Conservation (phyloP, 2,329 filamentous ascomycete genomes). For the Fusarium azukiicola region DNA sequence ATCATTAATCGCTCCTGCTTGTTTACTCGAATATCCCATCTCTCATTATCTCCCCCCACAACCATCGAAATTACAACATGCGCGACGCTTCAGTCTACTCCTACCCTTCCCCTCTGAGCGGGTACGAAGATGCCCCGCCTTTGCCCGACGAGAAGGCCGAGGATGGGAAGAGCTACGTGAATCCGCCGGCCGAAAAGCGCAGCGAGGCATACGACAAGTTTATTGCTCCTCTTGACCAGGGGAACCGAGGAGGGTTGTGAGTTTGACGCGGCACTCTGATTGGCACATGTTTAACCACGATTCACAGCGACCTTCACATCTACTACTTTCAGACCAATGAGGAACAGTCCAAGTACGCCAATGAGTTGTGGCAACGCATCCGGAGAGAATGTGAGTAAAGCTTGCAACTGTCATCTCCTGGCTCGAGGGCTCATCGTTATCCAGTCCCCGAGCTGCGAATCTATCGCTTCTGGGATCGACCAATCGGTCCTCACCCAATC, state of each 20-base stretch:
- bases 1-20: too few relatives aligned
- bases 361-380: slow-evolving; percentile 88
- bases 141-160: slow-evolving; percentile 79
- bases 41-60: background rate
- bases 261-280: slow-evolving; percentile 50
- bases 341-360: slow-evolving; percentile 83
- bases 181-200: slow-evolving; percentile 78
- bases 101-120: slow-evolving; percentile 74
- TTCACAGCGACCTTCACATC: slow-evolving; percentile 86
- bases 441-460: slow-evolving; percentile 91
- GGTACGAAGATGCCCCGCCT: slow-evolving; percentile 77
- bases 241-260: slow-evolving; percentile 85
- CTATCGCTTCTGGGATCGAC: slow-evolving; percentile 88
- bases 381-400: slow-evolving; percentile 85
- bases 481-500: slow-evolving; percentile 90
- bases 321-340: slow-evolving; percentile 87
- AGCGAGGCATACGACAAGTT: slow-evolving; percentile 88
- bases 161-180: slow-evolving; percentile 90
- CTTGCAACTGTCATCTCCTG: rapidly evolving
- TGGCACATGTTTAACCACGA: background rate
- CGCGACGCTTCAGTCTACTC: slow-evolving; percentile 44
- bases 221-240: slow-evolving; percentile 83
- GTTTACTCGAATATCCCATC: too few relatives aligned
- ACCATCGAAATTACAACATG: slow-evolving; percentile 33
- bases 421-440: background rate